Percentiles rank a stretch among this genome's conserved stretches.
phyloP scores from a whole-genome alignment of 306 rosid species.

The Parietaria judaica region DNA sequence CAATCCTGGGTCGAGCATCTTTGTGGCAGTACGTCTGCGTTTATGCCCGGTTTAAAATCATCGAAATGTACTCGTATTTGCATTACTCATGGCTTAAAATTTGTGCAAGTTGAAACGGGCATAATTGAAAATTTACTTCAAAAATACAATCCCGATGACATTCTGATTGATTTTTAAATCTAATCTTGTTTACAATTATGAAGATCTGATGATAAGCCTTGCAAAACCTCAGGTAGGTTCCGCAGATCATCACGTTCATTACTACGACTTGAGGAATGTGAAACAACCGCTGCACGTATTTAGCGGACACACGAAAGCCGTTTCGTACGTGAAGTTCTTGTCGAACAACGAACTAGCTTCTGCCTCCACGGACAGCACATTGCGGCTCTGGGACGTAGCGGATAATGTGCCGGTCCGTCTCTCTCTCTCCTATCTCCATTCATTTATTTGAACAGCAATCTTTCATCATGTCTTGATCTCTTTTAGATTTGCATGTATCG shows the following conservation, averaged over 20 bases:
- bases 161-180: not conserved
- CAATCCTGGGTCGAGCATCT: constrained; percentile 81
- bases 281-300: constrained; percentile 76
- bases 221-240: constrained; percentile 61
- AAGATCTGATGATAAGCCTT: constrained; percentile 4
- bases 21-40: constrained; percentile 56
- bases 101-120: no score
- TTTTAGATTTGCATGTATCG: constrained; percentile 63
- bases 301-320: constrained; percentile 73
- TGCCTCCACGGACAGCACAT: constrained; percentile 85
- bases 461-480: constrained; percentile 1
- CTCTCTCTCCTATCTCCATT: constrained; percentile 8
- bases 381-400: constrained; percentile 85
- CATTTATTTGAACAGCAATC: no score
- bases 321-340: constrained; percentile 84
- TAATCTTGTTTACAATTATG: not conserved
- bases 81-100: no score
- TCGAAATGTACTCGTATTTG: no score
- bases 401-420: constrained; percentile 63
- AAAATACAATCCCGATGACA: not conserved
- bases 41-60: not conserved
- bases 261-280: constrained; percentile 79
- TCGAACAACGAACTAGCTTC: constrained; percentile 78
- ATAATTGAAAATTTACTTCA: no score
- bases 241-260: constrained; percentile 80